Evolutionary conservation across 2,329 filamentous ascomycete species (phyloP), one percentile per base, ranked within the genome.

Genomic region (Paraphoma sp.): DNA sequence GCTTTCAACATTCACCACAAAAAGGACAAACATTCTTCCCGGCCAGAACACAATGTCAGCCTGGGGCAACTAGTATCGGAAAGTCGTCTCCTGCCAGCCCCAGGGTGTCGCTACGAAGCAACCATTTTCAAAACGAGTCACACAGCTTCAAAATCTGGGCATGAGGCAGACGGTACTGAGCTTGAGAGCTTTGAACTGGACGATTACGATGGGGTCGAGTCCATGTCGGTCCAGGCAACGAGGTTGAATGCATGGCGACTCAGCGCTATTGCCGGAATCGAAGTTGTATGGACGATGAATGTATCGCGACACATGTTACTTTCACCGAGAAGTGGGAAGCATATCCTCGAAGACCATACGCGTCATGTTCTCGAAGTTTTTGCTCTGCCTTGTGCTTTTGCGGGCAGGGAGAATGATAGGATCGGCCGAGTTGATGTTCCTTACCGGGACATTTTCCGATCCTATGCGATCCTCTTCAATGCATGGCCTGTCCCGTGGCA

Each of bases 251-350:
- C 59, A 1, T 62, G 55, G 17, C 57, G 53, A 11, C 46, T 64
- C 7, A 48, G 45, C 28, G 44, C 48, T 10, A 18, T 57, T 14
- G 59, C 47, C 2, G 61, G 55, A 14, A 55, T 62, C 8, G 45
- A 57, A 2, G 51, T 64, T 41, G n/a, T 30, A 17, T 64, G 55
- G 55, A 64, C 60, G 4, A 36, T 50, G 38, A 57, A 64, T 17
- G 36, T 64, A 5, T 64, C 61, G 8, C 45, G 51, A 7, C 59
- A 64, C 42, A 59, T 64, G 61, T 18, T 55, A 11, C 49, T 64
- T 4, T 57, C 56, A 28, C 49, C 45, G 16, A 31, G 30, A 14
- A 40, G 48, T 12, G 59, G 59, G 4, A 55, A 56, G 10, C 23
- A 57, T 29, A 2, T 23, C 23, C 23, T 23, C 2, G 23, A 23